Base-by-base conservation (phyloP, 768 basidiomycete genomes). In the Termitomyces sp. region DNA sequence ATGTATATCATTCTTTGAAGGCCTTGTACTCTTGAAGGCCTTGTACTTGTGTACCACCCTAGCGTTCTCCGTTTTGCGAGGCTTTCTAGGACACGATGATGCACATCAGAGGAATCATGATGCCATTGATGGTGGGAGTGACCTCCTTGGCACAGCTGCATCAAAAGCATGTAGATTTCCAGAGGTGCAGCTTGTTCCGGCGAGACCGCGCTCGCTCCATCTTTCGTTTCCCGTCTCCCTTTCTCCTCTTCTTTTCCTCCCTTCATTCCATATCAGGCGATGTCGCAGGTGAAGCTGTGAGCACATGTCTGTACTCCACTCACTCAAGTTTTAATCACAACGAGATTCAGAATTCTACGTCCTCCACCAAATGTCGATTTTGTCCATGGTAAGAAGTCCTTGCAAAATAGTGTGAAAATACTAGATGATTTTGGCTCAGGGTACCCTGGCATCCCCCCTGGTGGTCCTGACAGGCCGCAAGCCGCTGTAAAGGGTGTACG, bases 281-380 rank as follows among this genome's bases (percentile, higher is more conserved):
- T 82, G 79, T 74, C 81, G 34, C 76, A 69, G 67, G 76, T 82
- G 53, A 76, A 76, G 71, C 77, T 81, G 80, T 82, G 61, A 69
- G 82, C 65, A 57, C 36, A 40, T 10, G 20, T 45, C 15, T 32
- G 17, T 36, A 67, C 64, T 77, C 73, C 76, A 54, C 68, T 70
- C 32, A 42, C 36, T 47, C 56, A 14, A 47, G 36, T 50, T 45
- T 48, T 48, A 53, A 48, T 62, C 55, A 47, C 36, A 59, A 56
- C 46, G 48, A 60, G 38, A 32, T 51, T 52, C 59, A 94, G 92
- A 71, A 91, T 86, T 46, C 81, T 94, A 64, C 88, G 91, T 62
- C 91, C 92, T 9, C 92, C 92, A 51, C 92, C 92, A 47, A 92
- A 94, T 76, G 88, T 92, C 71, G 92, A 94, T 67, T 94, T 92